These are phyloP conservation scores for Eimeria maxima DNA, from an alignment of 169 alveolate genomes.

Conservation along the genomic window DNA sequence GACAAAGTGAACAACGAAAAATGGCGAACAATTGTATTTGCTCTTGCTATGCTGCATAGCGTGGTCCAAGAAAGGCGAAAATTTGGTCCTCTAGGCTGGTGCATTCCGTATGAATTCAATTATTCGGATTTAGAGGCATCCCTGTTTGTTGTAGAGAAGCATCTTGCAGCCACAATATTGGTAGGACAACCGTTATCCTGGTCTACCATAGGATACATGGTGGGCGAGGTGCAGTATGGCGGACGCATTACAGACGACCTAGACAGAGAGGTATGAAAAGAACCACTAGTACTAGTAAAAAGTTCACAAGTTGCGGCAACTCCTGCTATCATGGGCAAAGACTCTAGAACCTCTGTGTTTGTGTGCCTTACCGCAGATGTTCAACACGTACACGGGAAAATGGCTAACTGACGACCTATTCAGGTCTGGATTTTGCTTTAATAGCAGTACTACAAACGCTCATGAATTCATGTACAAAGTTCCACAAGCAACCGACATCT, in stretches of 20 bases:
- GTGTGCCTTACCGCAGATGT: conserved; percentile 77
- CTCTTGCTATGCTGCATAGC: conserved; percentile 94
- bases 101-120: conserved; percentile 98
- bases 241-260: conserved; percentile 98
- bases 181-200: conserved; percentile 92
- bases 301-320: not conserved
- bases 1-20: conserved; percentile 97
- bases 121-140: conserved; percentile 98
- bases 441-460: conserved; percentile 82
- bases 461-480: conserved; percentile 91
- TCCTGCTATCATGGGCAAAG: not conserved
- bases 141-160: conserved; percentile 95
- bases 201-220: conserved; percentile 97
- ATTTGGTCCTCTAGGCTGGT: conserved; percentile 97
- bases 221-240: conserved; percentile 98
- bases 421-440: conserved; percentile 84
- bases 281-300: not conserved
- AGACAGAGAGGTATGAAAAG: conserved; percentile 92
- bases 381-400: conserved; percentile 95
- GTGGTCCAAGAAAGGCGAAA: conserved; percentile 95
- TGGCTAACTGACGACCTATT: conserved; percentile 87
- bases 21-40: conserved; percentile 96
- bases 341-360: no score
- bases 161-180: conserved; percentile 93
- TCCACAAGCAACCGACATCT: conserved; percentile 94